phyloP scores from a whole-genome alignment of 257 asterid genomes.

The Jasminum sambac region DNA sequence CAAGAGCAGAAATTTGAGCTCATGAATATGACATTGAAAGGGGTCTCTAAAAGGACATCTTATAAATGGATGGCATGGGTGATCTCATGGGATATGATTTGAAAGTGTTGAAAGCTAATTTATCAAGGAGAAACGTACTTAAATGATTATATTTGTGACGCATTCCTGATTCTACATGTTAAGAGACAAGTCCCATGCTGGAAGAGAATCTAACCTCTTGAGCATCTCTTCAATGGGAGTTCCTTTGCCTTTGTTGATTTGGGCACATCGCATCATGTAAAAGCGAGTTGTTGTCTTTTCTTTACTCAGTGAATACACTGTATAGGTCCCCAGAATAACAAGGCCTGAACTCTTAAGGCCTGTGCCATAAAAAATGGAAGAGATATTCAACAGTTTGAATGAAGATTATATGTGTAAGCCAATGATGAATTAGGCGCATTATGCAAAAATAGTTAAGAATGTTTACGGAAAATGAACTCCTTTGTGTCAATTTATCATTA shows the following conservation, averaged over 20 bases:
- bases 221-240: too few relatives aligned
- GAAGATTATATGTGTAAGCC: constrained; percentile 13
- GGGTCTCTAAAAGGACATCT: too few relatives aligned
- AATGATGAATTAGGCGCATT: neutral
- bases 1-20: too few relatives aligned
- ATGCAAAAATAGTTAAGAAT: neutral
- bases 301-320: constrained; percentile 57
- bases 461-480: neutral
- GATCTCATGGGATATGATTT: too few relatives aligned
- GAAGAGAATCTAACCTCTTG: too few relatives aligned
- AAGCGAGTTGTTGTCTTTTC: constrained; percentile 53
- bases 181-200: too few relatives aligned
- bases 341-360: constrained; percentile 49
- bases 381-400: constrained; percentile 3
- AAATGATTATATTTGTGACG: too few relatives aligned
- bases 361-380: constrained; percentile 31
- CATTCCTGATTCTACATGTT: too few relatives aligned
- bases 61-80: too few relatives aligned
- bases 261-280: constrained; percentile 50
- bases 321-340: constrained; percentile 52
- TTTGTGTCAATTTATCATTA: neutral
- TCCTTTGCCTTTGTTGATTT: neutral
- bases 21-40: too few relatives aligned
- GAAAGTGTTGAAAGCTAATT: too few relatives aligned
- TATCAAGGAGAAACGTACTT: too few relatives aligned